A percentile compares a stretch with the other conserved stretches of the same genome.
Evolutionary conservation across 208 protist genomes (phyloP).

Genomic region (Novymonas esmeraldas): DNA sequence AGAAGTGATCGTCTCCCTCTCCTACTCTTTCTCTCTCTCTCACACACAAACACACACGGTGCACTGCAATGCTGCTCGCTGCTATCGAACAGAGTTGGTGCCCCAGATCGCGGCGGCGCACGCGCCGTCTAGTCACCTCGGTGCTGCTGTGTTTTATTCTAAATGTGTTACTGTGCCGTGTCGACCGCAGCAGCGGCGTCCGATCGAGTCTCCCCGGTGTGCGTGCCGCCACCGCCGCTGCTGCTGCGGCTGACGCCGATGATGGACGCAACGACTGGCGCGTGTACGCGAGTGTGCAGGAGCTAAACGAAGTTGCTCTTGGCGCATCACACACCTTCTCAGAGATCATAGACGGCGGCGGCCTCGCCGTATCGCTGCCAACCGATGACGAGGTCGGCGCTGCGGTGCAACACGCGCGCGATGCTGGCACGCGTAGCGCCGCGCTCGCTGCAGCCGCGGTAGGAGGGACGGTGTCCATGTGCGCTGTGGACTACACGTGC

Average conservation of each 20-base stretch:
- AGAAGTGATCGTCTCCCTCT: background rate
- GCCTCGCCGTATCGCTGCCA: background rate
- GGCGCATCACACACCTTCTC: slow-evolving; percentile 19
- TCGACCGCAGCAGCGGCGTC: background rate
- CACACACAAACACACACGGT: background rate
- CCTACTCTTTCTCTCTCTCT: background rate
- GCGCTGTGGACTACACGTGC: slow-evolving; percentile 58
- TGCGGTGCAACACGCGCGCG: slow-evolving; percentile 8
- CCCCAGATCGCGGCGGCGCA: too few species aligned
- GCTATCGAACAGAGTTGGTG: too few species aligned
- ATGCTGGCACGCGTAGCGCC: background rate
- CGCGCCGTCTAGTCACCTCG: background rate
- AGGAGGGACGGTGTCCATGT: slow-evolving; percentile 28
- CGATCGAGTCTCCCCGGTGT: too few species aligned
- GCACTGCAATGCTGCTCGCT: too few species aligned
- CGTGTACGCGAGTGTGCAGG: slow-evolving; percentile 20
- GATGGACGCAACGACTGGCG: background rate
- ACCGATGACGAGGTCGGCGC: slow-evolving; percentile 8
- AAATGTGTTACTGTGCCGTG: background rate
- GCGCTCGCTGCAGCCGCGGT: background rate
- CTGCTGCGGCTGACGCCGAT: too few species aligned
- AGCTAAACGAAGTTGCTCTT: slow-evolving; percentile 8
- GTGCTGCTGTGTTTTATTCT: background rate
- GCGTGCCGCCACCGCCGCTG: too few species aligned
- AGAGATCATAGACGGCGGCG: background rate